These are phyloP conservation scores for Annulohypoxylon nitens DNA, from an alignment of 495 filamentous ascomycete species.

Conservation along the genomic window DNA sequence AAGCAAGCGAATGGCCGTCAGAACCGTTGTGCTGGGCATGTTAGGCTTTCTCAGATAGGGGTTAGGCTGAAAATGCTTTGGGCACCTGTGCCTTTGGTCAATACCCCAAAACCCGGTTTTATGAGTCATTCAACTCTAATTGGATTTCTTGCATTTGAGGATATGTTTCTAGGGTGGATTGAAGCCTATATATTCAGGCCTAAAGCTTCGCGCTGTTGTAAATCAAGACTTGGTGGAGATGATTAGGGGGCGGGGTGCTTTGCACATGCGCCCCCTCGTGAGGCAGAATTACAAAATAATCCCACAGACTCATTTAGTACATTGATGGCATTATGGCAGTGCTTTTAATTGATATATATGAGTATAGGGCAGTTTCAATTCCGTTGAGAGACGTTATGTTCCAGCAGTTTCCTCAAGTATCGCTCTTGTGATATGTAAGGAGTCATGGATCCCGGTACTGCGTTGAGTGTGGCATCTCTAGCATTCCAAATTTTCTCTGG, in stretches of 20 bases:
- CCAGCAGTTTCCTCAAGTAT: not conserved
- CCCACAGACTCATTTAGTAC: not conserved
- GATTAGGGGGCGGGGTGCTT: not conserved
- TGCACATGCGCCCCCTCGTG: not conserved
- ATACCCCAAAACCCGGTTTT: not conserved
- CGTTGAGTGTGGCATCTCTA: constrained; percentile 1
- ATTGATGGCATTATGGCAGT: not conserved
- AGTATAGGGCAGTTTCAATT: not conserved
- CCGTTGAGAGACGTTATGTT: not conserved
- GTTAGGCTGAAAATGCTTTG: not conserved
- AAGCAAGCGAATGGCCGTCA: not conserved
- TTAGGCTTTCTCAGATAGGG: not conserved
- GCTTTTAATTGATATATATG: not conserved
- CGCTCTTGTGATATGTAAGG: not conserved
- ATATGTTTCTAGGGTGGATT: not conserved
- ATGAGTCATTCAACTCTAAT: not conserved
- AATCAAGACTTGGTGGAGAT: not conserved
- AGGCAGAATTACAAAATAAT: not conserved
- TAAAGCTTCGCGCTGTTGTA: not conserved
- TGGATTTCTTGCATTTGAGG: not conserved
- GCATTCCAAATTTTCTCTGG: constrained; percentile 10
- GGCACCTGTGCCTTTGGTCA: not conserved
- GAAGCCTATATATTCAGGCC: not conserved
- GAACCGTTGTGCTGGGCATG: not conserved
- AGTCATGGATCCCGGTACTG: constrained; percentile 12